A percentile compares a stretch with the other conserved stretches of the same genome.
These are phyloP conservation scores for Spiromastix sp. DNA, from an alignment of 2,329 filamentous ascomycete species.

Conservation along the genomic window DNA sequence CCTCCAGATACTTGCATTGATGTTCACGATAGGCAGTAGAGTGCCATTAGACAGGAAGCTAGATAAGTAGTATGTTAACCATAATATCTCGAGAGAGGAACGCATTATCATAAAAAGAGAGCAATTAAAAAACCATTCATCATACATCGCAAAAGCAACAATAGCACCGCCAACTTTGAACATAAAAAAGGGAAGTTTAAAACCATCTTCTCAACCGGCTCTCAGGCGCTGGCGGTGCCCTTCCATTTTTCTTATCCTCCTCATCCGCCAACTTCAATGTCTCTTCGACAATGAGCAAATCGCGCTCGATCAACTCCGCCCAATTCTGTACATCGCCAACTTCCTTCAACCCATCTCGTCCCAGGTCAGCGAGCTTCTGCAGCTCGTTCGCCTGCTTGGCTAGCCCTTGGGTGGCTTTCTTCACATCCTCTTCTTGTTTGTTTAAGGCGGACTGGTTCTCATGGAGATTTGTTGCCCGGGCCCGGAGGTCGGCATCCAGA, in stretches of 20 bases:
- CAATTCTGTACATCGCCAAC: conserved; percentile 57
- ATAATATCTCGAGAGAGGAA: too few species aligned
- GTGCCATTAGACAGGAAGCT: too few species aligned
- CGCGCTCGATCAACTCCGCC: conserved; percentile 50
- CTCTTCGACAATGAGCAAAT: conserved; percentile 35
- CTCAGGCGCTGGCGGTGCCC: conserved; percentile 9
- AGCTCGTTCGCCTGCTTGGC: conserved; percentile 44
- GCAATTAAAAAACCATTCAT: too few species aligned
- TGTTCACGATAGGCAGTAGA: too few species aligned
- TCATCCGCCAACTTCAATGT: conserved; percentile 28
- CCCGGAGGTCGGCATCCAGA: conserved; percentile 43
- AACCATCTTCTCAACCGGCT: conserved; percentile 13
- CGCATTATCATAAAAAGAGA: too few species aligned
- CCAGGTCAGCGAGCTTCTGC: conserved; percentile 44
- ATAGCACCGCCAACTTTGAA: not conserved
- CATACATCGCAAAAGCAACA: too few species aligned
- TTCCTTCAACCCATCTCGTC: conserved; percentile 48
- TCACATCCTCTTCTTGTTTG: conserved; percentile 46
- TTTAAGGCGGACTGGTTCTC: conserved; percentile 42
- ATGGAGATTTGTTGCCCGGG: conserved; percentile 47
- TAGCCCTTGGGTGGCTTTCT: conserved; percentile 39
- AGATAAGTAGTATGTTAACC: too few species aligned
- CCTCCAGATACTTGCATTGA: too few species aligned
- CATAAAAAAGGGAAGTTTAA: conserved; percentile 3
- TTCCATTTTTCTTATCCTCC: conserved; percentile 13